Conservation (phyloP, 176 grass and related monocot genomes). For the Oropetium thomaeum region DNA sequence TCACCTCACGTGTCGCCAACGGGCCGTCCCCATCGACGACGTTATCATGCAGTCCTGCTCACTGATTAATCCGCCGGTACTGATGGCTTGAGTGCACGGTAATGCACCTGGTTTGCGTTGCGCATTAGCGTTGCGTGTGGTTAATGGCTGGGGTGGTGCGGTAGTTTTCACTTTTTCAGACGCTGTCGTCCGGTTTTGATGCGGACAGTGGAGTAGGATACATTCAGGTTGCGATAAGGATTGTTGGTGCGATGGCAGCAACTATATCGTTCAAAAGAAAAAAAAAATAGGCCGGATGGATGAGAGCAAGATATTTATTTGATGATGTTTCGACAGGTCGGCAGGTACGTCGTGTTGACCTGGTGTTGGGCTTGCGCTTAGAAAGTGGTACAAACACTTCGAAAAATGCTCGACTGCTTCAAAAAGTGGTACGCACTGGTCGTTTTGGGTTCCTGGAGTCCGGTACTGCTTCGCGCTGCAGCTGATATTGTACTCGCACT, state of each 20-base stretch:
- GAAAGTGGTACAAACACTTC: not conserved
- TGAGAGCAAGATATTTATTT: not conserved
- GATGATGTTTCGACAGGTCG: not conserved
- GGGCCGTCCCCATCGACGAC: not conserved
- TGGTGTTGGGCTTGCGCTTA: not conserved
- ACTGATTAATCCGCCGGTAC: not conserved
- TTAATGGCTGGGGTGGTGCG: not conserved
- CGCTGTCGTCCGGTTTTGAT: not conserved
- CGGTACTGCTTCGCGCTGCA: too few species aligned
- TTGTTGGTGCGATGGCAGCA: not conserved
- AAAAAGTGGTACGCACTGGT: too few species aligned
- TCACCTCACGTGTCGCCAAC: not conserved
- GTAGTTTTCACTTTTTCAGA: not conserved
- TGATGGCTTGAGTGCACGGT: not conserved
- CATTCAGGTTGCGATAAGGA: not conserved
- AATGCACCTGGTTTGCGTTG: not conserved
- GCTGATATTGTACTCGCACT: too few species aligned
- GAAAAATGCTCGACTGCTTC: not conserved
- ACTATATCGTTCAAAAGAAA: not conserved
- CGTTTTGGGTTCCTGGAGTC: too few species aligned
- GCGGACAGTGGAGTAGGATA: not conserved
- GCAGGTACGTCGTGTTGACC: not conserved
- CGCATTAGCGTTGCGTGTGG: not conserved
- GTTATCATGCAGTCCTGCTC: not conserved
- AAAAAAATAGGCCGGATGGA: too few species aligned